Evolutionary conservation across 2,329 filamentous ascomycete genomes (phyloP), one percentile per base, ranked within the genome.

Genomic region (Pezicula radicicola): DNA sequence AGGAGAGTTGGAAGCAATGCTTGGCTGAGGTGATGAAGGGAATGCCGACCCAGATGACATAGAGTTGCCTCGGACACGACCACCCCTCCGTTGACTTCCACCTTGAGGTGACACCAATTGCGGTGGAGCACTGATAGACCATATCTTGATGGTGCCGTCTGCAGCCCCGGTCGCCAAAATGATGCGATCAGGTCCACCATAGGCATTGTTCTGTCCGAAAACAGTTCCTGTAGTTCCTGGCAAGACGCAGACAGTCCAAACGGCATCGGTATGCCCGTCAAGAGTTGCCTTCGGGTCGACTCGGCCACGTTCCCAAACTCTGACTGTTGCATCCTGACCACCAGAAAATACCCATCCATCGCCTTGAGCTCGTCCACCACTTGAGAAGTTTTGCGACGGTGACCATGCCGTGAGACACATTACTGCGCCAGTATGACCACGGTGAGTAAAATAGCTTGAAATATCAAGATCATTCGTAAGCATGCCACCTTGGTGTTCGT

Each of bases 281-380:
- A 99, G 77, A 0, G 91, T 96, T 2, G 91, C 91, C 70, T 97
- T 97, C 7, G 94, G 91, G 66, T 97, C 94, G 30, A 99, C 91
- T 44, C 93, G 80, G 27, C 93, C 93, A 47, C 92, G 84, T 70
- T 99, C 93, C 94, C 94, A 99, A 0, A 99, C 91, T 28, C 92
- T 84, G 36, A 99, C 85, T 6, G 91, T 96, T 16, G 89, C 85
- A 70, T 99, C 94, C 68, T 97, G 91, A 4, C 94, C 94, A 55
- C 94, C 94, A 5, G 93, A 97, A 70, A 99, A 99, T 59, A 99
- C 92, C 94, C 94, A 99, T 27, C 94, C 94, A 62, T 97, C 94
- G 30, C 93, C 93, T 62, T 88, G 84, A 7, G 89, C 90, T 56
- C 92, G 84, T 6, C 92, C 91, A 35, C 92, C 90, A 16, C 91